Evolutionary conservation across 1,284 basidiomycete genomes (phyloP), one percentile per base, ranked within the genome.

Genomic region (Fomitopsis pinicola): DNA sequence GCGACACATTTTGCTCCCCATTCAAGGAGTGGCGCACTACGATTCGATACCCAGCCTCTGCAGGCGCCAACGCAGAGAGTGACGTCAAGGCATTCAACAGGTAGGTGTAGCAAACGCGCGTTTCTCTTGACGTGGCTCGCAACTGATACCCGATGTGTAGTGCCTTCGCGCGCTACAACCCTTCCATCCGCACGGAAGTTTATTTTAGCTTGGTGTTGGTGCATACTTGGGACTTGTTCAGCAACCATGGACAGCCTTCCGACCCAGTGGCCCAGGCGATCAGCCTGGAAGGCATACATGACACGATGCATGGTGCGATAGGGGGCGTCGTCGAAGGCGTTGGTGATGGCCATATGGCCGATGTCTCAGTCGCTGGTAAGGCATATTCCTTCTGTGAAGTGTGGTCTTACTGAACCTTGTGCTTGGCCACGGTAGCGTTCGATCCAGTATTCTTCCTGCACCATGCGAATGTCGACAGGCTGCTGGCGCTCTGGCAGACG

Each of bases 251-350:
- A 12, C 7, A 36, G 35, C 6, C 6, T 7, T 36, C 7, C 35
- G 35, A 36, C 35, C 6, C 10, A 36, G 6, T 6, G 35, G 35
- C 35, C 7, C 74, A 75, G 0, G 76, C 74, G 59, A 81, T 77
- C 72, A 80, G 78, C 64, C 61, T 84, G 17, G 82, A 84, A 62
- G 73, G 75, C 15, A 78, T 83, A 50, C 82, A 84, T 64, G 80
- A 82, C 62, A 66, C 68, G 22, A 76, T 83, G 22, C 81, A 83
- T 59, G 73, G 72, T 38, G 65, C 73, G 33, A 72, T 77, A 19
- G 78, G 78, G 50, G 76, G 80, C 0, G 15, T 22, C 17, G 42
- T 45, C 6, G 35, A 36, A 36, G 10, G 10, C 1, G 42, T 45
- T 17, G 22, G 8, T 17, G 15, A 22, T 17, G 42, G 42, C 42